Evolutionary conservation across 2,329 filamentous ascomycete species (phyloP), one percentile per base, ranked within the genome.

Genomic region (Fusarium albidum): DNA sequence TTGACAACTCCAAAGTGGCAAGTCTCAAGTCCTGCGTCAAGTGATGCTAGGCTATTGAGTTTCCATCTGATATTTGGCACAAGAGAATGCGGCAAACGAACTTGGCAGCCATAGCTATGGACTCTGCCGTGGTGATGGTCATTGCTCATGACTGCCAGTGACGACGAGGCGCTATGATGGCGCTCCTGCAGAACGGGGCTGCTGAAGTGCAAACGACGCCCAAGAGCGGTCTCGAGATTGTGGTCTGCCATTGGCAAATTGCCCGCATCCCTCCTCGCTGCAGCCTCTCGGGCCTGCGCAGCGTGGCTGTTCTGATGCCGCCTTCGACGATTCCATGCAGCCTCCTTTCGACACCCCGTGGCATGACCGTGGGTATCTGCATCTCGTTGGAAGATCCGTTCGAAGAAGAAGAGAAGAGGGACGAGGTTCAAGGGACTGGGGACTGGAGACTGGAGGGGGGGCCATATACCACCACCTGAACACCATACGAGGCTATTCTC

Each of bases 401-500:
- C 28, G 41, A 49, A 9, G 5, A 42, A 15, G n/a, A 44, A 37
- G 14, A 21, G 33, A 13, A 42, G 15, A 6, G 26, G 35, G 15
- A 6, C 17, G 35, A 38, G 21, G 8, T 6, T 17, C 17, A 15
- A 7, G 29, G n/a, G 25, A 38, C 3, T n/a, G 10, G 6, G 17
- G 6, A 10, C n/a, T n/a, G n/a, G n/a, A n/a, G n/a, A n/a, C n/a
- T n/a, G n/a, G n/a, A n/a, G n/a, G n/a, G n/a, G n/a, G n/a, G n/a
- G n/a, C n/a, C n/a, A n/a, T n/a, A n/a, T n/a, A 15, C 10, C 15
- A 15, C 11, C 25, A 26, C 17, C 57, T 39, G 40, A 45, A 18
- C 39, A 46, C 52, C 70, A 71, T 73, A 71, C 72, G 70, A 74
- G 70, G 64, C 61, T 66, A 61, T 72, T 69, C 63, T 70, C 69